phyloP scores from a whole-genome alignment of 805 yeast genomes.

The Maudiozyma serrabonitensis region DNA sequence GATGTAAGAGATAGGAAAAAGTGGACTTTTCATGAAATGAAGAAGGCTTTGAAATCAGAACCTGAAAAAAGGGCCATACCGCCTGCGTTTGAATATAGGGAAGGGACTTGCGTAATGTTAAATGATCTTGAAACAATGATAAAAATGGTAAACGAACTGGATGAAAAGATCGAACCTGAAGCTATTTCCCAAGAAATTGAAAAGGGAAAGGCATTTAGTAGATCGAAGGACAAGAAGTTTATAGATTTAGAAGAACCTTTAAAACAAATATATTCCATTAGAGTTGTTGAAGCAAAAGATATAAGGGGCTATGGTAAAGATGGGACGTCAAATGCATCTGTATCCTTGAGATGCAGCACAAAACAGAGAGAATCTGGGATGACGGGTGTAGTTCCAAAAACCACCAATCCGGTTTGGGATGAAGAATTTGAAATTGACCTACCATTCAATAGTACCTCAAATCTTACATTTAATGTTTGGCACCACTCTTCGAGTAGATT shows the following conservation, averaged over 20 bases:
- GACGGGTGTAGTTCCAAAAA: constrained; percentile 54
- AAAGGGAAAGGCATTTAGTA: constrained; percentile 23
- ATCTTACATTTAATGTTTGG: constrained; percentile 60
- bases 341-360: constrained; percentile 50
- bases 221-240: constrained; percentile 7
- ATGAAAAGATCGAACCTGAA: constrained; percentile 51
- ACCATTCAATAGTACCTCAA: constrained; percentile 33
- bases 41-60: constrained; percentile 37
- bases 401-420: constrained; percentile 72
- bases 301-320: constrained; percentile 39
- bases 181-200: constrained; percentile 28
- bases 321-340: constrained; percentile 47
- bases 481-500: constrained; percentile 38
- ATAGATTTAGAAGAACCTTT: constrained; percentile 1
- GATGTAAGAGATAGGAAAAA: constrained; percentile 3
- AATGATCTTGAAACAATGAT: constrained; percentile 53
- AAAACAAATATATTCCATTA: constrained; percentile 52
- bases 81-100: constrained; percentile 49
- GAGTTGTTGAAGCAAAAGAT: constrained; percentile 55
- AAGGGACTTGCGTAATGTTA: constrained; percentile 63
- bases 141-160: constrained; percentile 41
- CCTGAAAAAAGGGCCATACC: constrained; percentile 30
- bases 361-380: constrained; percentile 50
- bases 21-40: constrained; percentile 36
- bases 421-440: constrained; percentile 63